Evolutionary conservation across 2,329 filamentous ascomycete genomes (phyloP).

Genomic region (Botryosphaeria dothidea): DNA sequence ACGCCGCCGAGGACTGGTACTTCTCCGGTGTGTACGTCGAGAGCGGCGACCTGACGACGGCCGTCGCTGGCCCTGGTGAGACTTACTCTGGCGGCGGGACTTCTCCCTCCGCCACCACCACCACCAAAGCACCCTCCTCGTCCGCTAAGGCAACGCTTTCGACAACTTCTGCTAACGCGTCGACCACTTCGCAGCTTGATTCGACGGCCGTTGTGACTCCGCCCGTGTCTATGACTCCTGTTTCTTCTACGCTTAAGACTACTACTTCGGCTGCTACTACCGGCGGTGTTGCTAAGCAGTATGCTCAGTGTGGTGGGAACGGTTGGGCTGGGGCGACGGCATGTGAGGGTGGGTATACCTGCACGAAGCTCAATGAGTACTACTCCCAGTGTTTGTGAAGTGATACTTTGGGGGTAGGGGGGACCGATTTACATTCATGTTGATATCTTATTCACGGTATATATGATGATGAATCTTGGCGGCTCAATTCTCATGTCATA

Average conservation of each 20-base stretch:
- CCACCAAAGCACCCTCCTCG: not conserved
- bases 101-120: not conserved
- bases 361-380: slow-evolving; percentile 23
- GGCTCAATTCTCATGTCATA: not conserved
- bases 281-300: not conserved
- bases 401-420: not conserved
- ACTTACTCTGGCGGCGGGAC: slow-evolving; percentile 6
- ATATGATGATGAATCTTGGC: not conserved
- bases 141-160: too few species aligned
- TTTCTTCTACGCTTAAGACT: not conserved
- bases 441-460: not conserved
- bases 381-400: slow-evolving; percentile 27
- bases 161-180: not conserved
- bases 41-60: slow-evolving; percentile 47
- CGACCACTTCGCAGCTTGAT: not conserved
- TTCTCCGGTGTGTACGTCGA: slow-evolving; percentile 74
- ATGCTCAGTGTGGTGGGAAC: slow-evolving; percentile 25
- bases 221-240: not conserved
- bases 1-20: slow-evolving; percentile 64
- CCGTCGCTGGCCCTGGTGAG: slow-evolving; percentile 25
- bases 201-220: not conserved
- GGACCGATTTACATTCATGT: not conserved
- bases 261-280: not conserved
- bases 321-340: slow-evolving; percentile 25
- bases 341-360: slow-evolving; percentile 26